These are phyloP conservation scores for Castanea sativa DNA, from an alignment of 306 rosid species.

Conservation along the genomic window DNA sequence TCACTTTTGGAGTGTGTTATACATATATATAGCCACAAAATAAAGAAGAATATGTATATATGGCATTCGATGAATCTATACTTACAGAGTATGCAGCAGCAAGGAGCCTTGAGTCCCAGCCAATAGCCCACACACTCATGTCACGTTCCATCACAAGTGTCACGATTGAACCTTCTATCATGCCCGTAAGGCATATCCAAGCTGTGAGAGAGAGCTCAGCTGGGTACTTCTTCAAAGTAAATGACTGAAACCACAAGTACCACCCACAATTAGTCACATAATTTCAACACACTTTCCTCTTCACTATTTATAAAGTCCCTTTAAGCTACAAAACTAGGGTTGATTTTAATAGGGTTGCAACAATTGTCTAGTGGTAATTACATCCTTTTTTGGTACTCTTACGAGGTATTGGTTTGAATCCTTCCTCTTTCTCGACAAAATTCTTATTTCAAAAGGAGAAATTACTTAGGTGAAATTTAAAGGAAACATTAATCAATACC, in stretches of 20 bases:
- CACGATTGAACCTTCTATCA: slow-evolving; percentile 72
- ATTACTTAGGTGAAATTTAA: no score
- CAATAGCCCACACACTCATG: slow-evolving; percentile 71
- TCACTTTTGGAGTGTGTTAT: no score
- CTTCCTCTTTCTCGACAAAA: no score
- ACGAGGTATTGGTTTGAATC: no score
- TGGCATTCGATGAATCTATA: neutral
- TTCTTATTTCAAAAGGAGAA: no score
- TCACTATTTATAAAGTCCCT: neutral
- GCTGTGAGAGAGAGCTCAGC: slow-evolving; percentile 94
- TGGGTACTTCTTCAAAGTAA: slow-evolving; percentile 88
- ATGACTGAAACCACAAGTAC: slow-evolving; percentile 44
- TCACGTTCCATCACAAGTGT: slow-evolving; percentile 66
- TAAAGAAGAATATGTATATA: neutral
- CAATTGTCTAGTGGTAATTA: no score
- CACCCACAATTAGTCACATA: neutral
- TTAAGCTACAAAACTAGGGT: no score
- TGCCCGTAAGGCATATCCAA: slow-evolving; percentile 74
- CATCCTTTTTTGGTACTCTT: no score
- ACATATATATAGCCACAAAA: neutral
- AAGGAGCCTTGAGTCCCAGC: slow-evolving; percentile 96
- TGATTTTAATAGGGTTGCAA: no score
- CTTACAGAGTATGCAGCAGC: slow-evolving; percentile 94
- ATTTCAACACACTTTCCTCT: neutral
- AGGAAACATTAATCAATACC: no score